A percentile compares a stretch with the other conserved stretches of the same genome.
phyloP scores from a whole-genome alignment of 176 grass and related monocot species.

The Pharus latifolius region DNA sequence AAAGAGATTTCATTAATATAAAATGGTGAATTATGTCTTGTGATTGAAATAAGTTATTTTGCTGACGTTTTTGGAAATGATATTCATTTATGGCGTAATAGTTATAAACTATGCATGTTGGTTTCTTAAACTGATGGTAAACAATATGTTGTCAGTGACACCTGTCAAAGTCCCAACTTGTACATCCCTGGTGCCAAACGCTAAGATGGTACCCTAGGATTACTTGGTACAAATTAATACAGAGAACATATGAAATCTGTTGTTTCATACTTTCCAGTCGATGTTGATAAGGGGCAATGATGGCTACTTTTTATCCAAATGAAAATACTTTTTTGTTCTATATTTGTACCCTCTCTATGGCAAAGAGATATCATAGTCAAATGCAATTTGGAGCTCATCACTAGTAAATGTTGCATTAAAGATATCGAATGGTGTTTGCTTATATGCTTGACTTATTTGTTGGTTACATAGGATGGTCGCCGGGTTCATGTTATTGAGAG shows the following conservation, averaged over 20 bases:
- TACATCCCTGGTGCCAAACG: no score
- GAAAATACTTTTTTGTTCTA: neutral
- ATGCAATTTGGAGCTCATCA: neutral
- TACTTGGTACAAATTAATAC: no score
- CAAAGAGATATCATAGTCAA: neutral
- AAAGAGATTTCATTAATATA: conserved; percentile 11
- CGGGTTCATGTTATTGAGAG: conserved; percentile 93
- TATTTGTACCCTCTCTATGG: neutral
- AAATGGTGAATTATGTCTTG: neutral
- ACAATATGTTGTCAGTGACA: no score
- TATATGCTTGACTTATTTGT: conserved; percentile 11
- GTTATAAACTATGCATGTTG: no score
- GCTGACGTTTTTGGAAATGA: neutral
- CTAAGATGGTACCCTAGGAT: no score
- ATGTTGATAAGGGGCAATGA: no score
- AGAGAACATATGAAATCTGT: no score
- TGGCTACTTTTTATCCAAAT: no score
- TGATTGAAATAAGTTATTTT: neutral
- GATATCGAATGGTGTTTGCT: neutral
- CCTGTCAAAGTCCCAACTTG: no score
- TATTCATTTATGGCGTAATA: no score
- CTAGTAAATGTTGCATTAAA: neutral
- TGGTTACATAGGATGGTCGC: conserved; percentile 60
- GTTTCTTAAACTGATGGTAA: no score
- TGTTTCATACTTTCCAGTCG: no score